Percentiles rank a stretch among this genome's conserved stretches.
phyloP scores from a whole-genome alignment of 345 rosid species.

The Tarenaya hassleriana region DNA sequence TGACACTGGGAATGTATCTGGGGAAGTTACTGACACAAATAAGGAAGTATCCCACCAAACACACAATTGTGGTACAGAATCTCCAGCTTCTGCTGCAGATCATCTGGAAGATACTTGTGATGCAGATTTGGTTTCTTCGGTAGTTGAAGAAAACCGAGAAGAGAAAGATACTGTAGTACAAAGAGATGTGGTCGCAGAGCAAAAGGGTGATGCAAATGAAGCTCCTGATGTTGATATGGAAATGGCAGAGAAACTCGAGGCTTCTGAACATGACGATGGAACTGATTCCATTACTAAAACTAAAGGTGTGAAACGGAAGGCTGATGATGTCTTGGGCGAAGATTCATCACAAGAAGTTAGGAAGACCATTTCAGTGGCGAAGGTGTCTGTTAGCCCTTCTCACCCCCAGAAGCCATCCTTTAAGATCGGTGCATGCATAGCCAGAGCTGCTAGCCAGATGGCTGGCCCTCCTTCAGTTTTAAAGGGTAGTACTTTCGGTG shows the following conservation, averaged over 20 bases:
- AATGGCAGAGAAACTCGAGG: slow-evolving; percentile 23
- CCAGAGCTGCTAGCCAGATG: slow-evolving; percentile 91
- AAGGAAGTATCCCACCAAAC: slow-evolving; percentile 23
- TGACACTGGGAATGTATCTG: slow-evolving; percentile 17
- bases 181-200: slow-evolving; percentile 18
- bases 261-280: slow-evolving; percentile 18
- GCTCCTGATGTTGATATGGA: slow-evolving; percentile 19
- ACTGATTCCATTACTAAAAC: no score
- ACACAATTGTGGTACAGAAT: no score
- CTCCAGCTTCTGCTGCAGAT: slow-evolving; percentile 14
- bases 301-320: no score
- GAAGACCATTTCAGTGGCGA: slow-evolving; percentile 60
- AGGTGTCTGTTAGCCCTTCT: slow-evolving; percentile 36
- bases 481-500: slow-evolving; percentile 42
- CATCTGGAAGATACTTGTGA: neutral
- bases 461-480: slow-evolving; percentile 61
- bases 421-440: slow-evolving; percentile 87
- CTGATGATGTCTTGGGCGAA: no score
- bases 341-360: slow-evolving; percentile 44
- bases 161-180: slow-evolving; percentile 5
- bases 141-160: slow-evolving; percentile 6
- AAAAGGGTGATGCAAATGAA: slow-evolving; percentile 17
- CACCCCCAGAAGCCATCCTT: slow-evolving; percentile 58
- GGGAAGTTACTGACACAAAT: slow-evolving; percentile 14
- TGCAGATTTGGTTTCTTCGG: slow-evolving; percentile 12